Conservation (phyloP, 345 rosid species). For the Erodium maritimum region DNA sequence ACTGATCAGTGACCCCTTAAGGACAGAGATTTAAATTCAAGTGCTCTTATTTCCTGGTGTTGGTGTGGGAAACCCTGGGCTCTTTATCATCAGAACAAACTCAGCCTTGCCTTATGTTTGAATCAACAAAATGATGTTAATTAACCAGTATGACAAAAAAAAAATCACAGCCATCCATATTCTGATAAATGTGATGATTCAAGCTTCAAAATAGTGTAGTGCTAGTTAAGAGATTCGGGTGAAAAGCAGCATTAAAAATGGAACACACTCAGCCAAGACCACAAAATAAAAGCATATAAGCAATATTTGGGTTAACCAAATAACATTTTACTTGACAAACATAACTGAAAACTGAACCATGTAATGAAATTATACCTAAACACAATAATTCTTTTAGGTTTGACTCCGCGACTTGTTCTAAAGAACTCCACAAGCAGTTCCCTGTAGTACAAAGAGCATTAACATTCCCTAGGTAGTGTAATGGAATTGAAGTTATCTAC, state of each 20-base stretch:
- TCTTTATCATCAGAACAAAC: neutral
- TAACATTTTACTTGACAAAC: neutral
- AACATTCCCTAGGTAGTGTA: conserved; percentile 1
- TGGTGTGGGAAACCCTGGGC: neutral
- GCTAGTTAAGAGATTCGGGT: neutral
- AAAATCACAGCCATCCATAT: too few species aligned
- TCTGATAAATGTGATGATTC: neutral
- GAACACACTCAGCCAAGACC: neutral
- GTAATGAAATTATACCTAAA: conserved; percentile 46
- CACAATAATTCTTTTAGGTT: conserved; percentile 68
- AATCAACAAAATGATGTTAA: neutral
- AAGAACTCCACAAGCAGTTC: conserved; percentile 63
- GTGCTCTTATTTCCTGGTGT: neutral
- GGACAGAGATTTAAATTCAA: neutral
- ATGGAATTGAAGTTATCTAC: neutral
- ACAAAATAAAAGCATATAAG: neutral
- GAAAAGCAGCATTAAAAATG: neutral
- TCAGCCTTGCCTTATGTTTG: neutral
- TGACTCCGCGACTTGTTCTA: conserved; percentile 32
- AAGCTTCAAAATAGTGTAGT: neutral
- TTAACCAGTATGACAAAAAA: neutral
- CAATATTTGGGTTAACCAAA: neutral
- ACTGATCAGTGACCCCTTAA: neutral
- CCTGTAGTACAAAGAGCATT: conserved; percentile 23
- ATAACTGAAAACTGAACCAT: neutral